A percentile compares a stretch with the other conserved stretches of the same genome.
Evolutionary conservation across 306 rosid species (phyloP).

Genomic region (peach (Prunus persica)): Prunus_persica_NCBIv2 NC_034015.1:18751001-18751500

Average conservation of each 20-base stretch:
- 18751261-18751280: constrained; percentile 25
- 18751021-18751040: constrained; percentile 56
- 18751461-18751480: constrained; percentile 91
- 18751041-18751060: constrained; percentile 78
- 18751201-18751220: constrained; percentile 11
- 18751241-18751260: constrained; percentile 18
- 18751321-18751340: constrained; percentile 23
- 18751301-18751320: constrained; percentile 10
- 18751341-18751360: constrained; percentile 10
- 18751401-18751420: not conserved
- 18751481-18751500: constrained; percentile 99
- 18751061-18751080: constrained; percentile 39
- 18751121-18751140: constrained; percentile 88
- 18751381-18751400: not conserved
- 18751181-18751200: constrained; percentile 59
- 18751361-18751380: constrained; percentile 8
- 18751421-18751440: constrained; percentile 10
- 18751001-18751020: constrained; percentile 67
- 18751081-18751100: constrained; percentile 42
- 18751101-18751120: constrained; percentile 46
- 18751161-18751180: constrained; percentile 86
- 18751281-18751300: constrained; percentile 5
- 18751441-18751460: constrained; percentile 58
- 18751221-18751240: not conserved
- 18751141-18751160: constrained; percentile 87